Conservation (phyloP, 179 eudicot genomes). For the Gypsophila paniculata region DNA sequence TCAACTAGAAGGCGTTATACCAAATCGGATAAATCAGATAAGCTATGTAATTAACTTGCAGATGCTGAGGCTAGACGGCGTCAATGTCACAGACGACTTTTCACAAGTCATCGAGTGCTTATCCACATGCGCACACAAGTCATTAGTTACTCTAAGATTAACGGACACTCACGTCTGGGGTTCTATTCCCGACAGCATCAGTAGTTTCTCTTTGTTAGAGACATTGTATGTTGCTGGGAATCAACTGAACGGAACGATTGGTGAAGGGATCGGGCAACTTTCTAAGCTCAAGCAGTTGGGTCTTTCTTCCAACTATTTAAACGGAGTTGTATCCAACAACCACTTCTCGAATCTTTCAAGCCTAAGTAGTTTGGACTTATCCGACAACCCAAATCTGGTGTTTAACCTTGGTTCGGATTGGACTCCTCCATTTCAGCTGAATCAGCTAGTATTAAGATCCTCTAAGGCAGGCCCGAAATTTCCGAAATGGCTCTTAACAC, state of each 20-base stretch:
- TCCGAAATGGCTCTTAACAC: conserved; percentile 36
- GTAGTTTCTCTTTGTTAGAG: conserved; percentile 6
- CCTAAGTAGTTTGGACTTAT: not conserved
- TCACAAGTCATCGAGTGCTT: conserved; percentile 4
- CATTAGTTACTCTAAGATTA: not conserved
- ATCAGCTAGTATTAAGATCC: not conserved
- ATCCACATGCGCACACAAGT: not conserved
- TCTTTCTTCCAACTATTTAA: conserved; percentile 8
- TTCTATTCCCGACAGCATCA: conserved; percentile 16
- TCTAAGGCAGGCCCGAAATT: conserved; percentile 38
- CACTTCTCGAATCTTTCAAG: conserved; percentile 23
- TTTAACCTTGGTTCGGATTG: conserved; percentile 23
- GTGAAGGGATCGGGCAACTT: conserved; percentile 8
- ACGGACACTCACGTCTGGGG: conserved; percentile 11
- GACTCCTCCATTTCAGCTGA: conserved; percentile 33
- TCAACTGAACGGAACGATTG: conserved; percentile 14
- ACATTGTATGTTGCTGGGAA: not conserved
- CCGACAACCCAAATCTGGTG: conserved; percentile 3
- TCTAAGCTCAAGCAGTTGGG: not conserved
- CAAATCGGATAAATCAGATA: too few relatives aligned
- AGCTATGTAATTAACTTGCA: not conserved
- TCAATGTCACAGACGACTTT: conserved; percentile 1
- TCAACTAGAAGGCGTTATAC: too few relatives aligned
- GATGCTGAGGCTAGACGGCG: not conserved
- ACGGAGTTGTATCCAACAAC: not conserved